Conservation (phyloP, 2,329 filamentous ascomycete genomes). For the Hypomyces rosellus region DNA sequence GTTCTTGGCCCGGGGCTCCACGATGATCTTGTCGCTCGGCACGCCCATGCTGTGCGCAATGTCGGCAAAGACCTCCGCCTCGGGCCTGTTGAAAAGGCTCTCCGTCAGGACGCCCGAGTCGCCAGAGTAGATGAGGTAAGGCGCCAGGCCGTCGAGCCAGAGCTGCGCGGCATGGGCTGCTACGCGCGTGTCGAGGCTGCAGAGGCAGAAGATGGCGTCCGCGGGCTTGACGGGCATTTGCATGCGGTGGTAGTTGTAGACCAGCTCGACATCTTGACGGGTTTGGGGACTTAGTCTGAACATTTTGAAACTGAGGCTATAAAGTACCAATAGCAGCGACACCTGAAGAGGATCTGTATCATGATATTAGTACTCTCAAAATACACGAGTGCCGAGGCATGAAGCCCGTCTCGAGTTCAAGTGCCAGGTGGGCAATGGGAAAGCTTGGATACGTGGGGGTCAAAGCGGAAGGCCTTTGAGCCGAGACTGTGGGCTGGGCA, state of each 20-base stretch:
- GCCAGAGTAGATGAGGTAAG: slow-evolving; percentile 39
- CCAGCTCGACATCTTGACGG: slow-evolving; percentile 27
- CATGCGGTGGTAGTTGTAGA: slow-evolving; percentile 41
- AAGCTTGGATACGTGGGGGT: too few relatives aligned
- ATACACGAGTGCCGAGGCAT: too few relatives aligned
- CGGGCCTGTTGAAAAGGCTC: slow-evolving; percentile 32
- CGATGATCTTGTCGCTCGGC: slow-evolving; percentile 30
- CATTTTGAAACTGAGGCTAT: too few relatives aligned
- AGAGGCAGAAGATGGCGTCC: slow-evolving; percentile 41
- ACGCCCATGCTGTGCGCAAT: slow-evolving; percentile 35
- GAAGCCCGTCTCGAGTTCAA: too few relatives aligned
- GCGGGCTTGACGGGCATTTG: slow-evolving; percentile 28
- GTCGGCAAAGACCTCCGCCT: slow-evolving; percentile 37
- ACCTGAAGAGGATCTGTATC: background rate
- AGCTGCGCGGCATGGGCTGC: slow-evolving; percentile 36
- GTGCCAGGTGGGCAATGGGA: too few relatives aligned
- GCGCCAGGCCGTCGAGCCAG: slow-evolving; percentile 32
- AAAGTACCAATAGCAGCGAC: too few relatives aligned
- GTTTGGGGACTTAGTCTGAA: background rate
- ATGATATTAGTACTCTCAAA: too few relatives aligned
- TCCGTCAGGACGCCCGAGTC: slow-evolving; percentile 35
- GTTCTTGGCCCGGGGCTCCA: slow-evolving; percentile 36
- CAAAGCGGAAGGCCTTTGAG: too few relatives aligned
- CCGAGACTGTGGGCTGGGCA: too few relatives aligned
- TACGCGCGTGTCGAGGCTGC: slow-evolving; percentile 41